A percentile compares a stretch with the other conserved stretches of the same genome.
These are phyloP conservation scores for Areca catechu DNA, from an alignment of 176 grass and related monocot genomes.

Conservation along the genomic window DNA sequence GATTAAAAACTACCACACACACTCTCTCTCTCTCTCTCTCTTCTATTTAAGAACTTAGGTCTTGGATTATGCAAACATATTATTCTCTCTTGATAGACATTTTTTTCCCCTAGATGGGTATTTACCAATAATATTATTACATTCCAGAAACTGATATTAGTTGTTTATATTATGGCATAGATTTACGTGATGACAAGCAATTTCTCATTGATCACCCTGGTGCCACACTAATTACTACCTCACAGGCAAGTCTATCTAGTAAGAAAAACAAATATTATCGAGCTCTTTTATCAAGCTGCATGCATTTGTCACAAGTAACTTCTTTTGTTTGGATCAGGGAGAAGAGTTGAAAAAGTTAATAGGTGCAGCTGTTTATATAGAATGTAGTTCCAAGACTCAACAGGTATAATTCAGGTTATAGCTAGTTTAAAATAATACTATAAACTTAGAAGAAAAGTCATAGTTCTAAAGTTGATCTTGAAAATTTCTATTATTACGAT, in stretches of 20 bases:
- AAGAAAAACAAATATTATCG: no score
- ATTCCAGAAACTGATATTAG: background rate
- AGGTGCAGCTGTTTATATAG: constrained; percentile 8
- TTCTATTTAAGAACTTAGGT: background rate
- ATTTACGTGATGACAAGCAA: constrained; percentile 17
- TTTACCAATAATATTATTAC: no score
- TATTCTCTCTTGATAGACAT: no score
- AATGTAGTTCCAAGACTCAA: constrained; percentile 21
- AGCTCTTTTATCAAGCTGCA: no score
- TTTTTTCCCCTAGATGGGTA: no score
- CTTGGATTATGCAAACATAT: no score
- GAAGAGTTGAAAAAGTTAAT: constrained; percentile 13
- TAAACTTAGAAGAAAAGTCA: no score
- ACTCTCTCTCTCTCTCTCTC: background rate
- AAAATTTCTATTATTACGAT: no score
- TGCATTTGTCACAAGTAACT: background rate
- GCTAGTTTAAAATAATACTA: no score
- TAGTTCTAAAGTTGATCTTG: no score
- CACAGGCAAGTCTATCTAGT: background rate
- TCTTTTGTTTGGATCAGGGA: constrained; percentile 5
- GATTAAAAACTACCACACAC: background rate
- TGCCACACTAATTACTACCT: constrained; percentile 1
- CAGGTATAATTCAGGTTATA: constrained; percentile 3
- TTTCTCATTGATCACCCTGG: constrained; percentile 13
- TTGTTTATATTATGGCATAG: background rate